Evolutionary conservation across 2,329 filamentous ascomycete genomes (phyloP).

Genomic region (Aspergillus fumigatus): DNA sequence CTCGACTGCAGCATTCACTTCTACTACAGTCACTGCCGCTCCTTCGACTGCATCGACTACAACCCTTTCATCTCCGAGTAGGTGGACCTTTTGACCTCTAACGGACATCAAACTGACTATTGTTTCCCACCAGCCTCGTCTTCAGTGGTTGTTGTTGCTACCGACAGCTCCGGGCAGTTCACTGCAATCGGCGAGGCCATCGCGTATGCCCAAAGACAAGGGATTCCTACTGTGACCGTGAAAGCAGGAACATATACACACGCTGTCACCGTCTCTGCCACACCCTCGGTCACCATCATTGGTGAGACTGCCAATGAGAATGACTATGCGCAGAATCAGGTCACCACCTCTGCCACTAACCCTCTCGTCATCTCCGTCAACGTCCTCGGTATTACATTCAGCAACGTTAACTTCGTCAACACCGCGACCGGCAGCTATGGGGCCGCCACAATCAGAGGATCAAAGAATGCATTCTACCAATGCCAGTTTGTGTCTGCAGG

Average conservation of each 20-base stretch:
- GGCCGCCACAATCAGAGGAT: constrained; percentile 33
- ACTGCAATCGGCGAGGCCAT: constrained; percentile 44
- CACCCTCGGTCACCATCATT: constrained; percentile 40
- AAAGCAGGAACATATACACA: constrained; percentile 45
- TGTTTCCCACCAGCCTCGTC: background rate
- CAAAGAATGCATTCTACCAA: constrained; percentile 42
- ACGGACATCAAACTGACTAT: too few species aligned
- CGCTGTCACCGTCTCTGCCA: constrained; percentile 37
- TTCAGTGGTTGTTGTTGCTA: constrained; percentile 41
- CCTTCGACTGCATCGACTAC: background rate
- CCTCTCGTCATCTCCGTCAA: constrained; percentile 29
- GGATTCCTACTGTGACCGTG: constrained; percentile 42
- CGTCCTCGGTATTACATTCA: constrained; percentile 31
- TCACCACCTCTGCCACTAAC: constrained; percentile 28
- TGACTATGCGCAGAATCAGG: constrained; percentile 36
- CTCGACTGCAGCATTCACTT: background rate
- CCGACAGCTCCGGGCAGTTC: constrained; percentile 43
- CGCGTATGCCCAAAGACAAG: constrained; percentile 39
- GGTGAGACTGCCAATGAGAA: constrained; percentile 28
- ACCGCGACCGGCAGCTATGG: constrained; percentile 10
- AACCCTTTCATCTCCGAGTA: background rate
- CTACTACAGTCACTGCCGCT: background rate
- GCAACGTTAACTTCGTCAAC: constrained; percentile 37
- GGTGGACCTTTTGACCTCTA: too few species aligned
- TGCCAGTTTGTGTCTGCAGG: constrained; percentile 42